Conservation (phyloP, 2,329 filamentous ascomycete genomes). For the Alternaria alternata region DNA sequence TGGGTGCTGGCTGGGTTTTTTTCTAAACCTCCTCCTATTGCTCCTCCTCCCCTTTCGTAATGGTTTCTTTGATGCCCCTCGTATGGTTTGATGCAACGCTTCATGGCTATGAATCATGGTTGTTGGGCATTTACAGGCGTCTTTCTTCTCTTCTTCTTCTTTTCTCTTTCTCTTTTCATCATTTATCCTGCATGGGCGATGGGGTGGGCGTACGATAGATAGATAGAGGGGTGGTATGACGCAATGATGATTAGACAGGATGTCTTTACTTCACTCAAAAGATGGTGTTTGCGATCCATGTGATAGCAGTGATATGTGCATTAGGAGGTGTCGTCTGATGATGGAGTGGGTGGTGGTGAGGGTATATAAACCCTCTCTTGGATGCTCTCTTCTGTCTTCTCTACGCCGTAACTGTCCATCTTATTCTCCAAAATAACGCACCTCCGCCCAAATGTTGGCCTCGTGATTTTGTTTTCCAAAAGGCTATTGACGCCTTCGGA, state of each 20-base stretch:
- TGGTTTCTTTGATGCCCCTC: not conserved
- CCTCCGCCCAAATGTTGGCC: no score
- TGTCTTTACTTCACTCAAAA: not conserved
- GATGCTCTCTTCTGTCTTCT: fast-evolving
- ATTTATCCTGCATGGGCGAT: not conserved
- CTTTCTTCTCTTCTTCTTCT: not conserved
- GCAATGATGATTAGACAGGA: not conserved
- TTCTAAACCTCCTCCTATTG: not conserved
- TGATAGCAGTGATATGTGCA: not conserved
- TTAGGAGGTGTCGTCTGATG: fast-evolving
- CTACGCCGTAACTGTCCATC: not conserved
- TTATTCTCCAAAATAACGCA: no score
- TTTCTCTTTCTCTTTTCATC: not conserved
- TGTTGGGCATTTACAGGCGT: slow-evolving; percentile 15
- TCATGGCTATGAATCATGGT: slow-evolving; percentile 6
- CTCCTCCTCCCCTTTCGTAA: not conserved
- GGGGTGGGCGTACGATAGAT: not conserved
- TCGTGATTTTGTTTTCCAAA: no score
- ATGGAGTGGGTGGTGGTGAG: not conserved
- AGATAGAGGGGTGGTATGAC: not conserved
- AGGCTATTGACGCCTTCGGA: no score
- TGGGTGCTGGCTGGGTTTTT: not conserved
- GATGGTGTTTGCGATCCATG: not conserved
- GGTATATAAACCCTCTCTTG: not conserved
- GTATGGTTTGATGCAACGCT: not conserved